Percentiles rank a stretch among this genome's conserved stretches.
Evolutionary conservation across 2,329 filamentous ascomycete species (phyloP).

Genomic region (Huntiella bhutanensis): DNA sequence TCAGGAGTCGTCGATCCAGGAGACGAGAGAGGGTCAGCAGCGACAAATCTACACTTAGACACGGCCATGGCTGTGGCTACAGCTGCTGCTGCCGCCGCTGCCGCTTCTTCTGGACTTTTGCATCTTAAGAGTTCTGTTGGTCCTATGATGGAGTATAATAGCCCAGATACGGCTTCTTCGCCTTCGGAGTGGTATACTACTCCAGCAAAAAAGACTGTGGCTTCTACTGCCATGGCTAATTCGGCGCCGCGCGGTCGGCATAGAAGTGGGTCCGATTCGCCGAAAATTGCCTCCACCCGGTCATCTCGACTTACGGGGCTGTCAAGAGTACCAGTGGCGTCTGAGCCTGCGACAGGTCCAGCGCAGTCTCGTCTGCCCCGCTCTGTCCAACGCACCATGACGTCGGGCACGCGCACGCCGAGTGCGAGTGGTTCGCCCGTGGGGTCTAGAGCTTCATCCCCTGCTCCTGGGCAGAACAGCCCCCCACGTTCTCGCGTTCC

Average conservation of each 20-base stretch:
- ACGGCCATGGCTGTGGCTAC: neutral
- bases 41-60: too few species aligned
- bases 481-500: too few species aligned
- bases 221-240: neutral
- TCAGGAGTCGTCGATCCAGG: neutral
- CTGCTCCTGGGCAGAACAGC: too few species aligned
- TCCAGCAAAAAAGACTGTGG: slow-evolving; percentile 12
- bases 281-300: slow-evolving; percentile 8
- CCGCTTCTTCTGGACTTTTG: neutral
- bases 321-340: neutral
- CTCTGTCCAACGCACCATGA: neutral
- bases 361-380: neutral
- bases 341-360: neutral
- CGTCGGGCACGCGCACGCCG: neutral
- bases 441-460: too few species aligned
- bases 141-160: neutral
- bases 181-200: slow-evolving; percentile 47
- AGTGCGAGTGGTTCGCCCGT: too few species aligned
- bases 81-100: neutral
- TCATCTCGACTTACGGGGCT: slow-evolving; percentile 18
- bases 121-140: too few species aligned
- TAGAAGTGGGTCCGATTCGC: slow-evolving; percentile 7
- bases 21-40: too few species aligned
- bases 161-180: slow-evolving; percentile 28
- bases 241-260: slow-evolving; percentile 6